Percentiles rank a stretch among this genome's conserved stretches.
These are phyloP conservation scores for Colletotrichum cordylinicola DNA, from an alignment of 2,329 filamentous ascomycete species.

Conservation along the genomic window DNA sequence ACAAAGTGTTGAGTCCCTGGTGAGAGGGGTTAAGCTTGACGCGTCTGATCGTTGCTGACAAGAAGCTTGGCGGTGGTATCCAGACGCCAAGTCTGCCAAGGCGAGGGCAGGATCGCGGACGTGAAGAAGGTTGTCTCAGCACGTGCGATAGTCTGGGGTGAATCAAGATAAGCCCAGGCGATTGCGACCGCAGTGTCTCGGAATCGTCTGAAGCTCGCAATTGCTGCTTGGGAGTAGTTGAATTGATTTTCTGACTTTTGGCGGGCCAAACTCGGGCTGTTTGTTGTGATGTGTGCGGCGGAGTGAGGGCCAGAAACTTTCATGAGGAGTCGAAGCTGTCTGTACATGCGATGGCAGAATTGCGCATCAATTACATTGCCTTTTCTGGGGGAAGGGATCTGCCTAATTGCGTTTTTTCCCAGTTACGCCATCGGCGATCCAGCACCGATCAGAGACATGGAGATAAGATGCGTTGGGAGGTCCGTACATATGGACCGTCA, in stretches of 20 bases:
- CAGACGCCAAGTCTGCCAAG: slow-evolving; percentile 20
- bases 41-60: slow-evolving; percentile 21
- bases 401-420: neutral
- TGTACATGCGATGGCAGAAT: neutral
- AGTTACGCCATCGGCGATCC: neutral
- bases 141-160: slow-evolving; percentile 17
- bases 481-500: neutral
- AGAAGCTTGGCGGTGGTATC: slow-evolving; percentile 17
- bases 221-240: neutral
- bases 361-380: neutral
- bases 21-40: slow-evolving; percentile 12
- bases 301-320: neutral
- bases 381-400: neutral
- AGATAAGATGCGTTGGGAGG: neutral
- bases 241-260: neutral
- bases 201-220: neutral
- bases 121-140: slow-evolving; percentile 23
- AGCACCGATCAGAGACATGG: neutral
- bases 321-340: neutral
- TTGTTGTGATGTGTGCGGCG: neutral
- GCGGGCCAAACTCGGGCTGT: neutral
- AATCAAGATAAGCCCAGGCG: slow-evolving; percentile 8
- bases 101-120: slow-evolving; percentile 9
- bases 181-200: neutral
- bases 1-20: slow-evolving; percentile 12